Base-by-base conservation (phyloP, 23 red algal genomes). In the Gracilaria caudata region DNA sequence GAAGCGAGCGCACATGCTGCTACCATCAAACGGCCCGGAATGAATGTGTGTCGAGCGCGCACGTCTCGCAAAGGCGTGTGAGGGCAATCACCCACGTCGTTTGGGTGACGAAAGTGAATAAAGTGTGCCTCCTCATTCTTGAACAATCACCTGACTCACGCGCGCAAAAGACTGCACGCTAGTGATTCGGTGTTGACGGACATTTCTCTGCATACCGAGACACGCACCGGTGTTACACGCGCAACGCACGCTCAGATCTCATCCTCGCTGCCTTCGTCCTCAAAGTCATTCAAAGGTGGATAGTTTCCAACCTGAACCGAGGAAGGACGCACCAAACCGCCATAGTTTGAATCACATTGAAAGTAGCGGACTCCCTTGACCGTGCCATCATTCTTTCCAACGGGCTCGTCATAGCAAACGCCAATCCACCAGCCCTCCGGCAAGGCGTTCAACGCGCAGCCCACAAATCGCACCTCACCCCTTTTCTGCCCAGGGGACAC, bases 351-450 rank as follows among this genome's bases (percentile, higher is more conserved):
- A n/a, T 66, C 55, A 28, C 70, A 75, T 63, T 72, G 35, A 72
- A 86, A 94, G 30, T 88, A 77, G 7, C 83, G 49, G 17, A 88
- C 84, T 14, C 92, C 92, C 21, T 80, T 81, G 10, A 94, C 78
- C 21, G 26, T 51, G 68, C 93, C 93, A 60, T 95, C 93, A 54
- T 95, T 95, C 80, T 71, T 80, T 20, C 93, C 93, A 21, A 95
- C 86, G 9, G 93, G 93, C 70, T 95, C 93, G 64, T 95, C 93
- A 55, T 63, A 95, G 46, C n/a, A 32, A 7, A 95, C 68, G 78
- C 93, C 93, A 21, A 95, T 36, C 93, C 93, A 95, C 86, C 81
- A 90, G 26, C 93, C 93, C 0, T 60, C 63, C 0, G 93, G 93
- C 24, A 95, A 37, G 0, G 23, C 68, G 20, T 61, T 28, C 56